Evolutionary conservation across 2,329 filamentous ascomycete species (phyloP).

Genomic region (Colletotrichum sublineola): DNA sequence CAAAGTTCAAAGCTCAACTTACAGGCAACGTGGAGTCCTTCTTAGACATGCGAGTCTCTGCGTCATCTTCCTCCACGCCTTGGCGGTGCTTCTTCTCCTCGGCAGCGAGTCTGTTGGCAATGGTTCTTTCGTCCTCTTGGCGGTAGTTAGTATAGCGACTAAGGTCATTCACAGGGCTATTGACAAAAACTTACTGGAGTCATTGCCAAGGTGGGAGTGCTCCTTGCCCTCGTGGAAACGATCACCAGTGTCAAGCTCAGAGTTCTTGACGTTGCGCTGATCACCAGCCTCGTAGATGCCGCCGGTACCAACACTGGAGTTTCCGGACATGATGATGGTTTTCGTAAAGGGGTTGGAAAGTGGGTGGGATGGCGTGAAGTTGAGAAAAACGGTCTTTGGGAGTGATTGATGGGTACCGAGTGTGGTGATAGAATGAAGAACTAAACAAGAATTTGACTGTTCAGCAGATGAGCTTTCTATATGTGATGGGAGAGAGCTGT

Average conservation of each 20-base stretch:
- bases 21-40: constrained; percentile 73
- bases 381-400: not conserved
- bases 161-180: not conserved
- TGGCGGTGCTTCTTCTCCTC: constrained; percentile 58
- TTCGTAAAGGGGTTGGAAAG: not conserved
- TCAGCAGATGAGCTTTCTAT: constrained; percentile 21
- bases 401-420: not conserved
- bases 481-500: constrained; percentile 1
- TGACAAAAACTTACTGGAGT: constrained; percentile 73
- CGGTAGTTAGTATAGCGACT: constrained; percentile 41
- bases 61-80: constrained; percentile 50
- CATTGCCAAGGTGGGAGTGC: constrained; percentile 75
- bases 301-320: constrained; percentile 76
- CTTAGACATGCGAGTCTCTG: constrained; percentile 60
- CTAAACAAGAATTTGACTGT: not conserved
- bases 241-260: constrained; percentile 60
- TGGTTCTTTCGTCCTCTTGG: constrained; percentile 77
- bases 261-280: constrained; percentile 74
- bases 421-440: not conserved
- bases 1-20: constrained; percentile 47
- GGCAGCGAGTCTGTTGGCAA: constrained; percentile 77
- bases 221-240: constrained; percentile 80
- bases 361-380: not conserved
- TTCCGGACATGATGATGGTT: constrained; percentile 51
- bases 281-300: constrained; percentile 82